These are phyloP conservation scores for Ceratobasidium sp. DNA, from an alignment of 1,284 basidiomycete species.

Conservation along the genomic window DNA sequence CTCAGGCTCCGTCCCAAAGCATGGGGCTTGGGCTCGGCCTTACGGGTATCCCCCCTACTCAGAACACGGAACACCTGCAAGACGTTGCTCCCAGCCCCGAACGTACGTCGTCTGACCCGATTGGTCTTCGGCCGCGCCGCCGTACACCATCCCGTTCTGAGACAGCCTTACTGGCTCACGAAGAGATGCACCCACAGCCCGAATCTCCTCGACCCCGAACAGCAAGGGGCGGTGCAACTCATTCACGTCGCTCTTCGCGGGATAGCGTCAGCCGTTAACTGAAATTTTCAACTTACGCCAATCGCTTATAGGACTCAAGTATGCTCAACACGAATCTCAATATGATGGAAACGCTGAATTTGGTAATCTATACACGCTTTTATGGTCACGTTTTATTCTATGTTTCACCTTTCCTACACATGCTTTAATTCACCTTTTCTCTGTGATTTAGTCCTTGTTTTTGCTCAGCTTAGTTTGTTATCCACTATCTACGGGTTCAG, in stretches of 20 bases:
- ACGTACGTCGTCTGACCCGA: constrained; percentile 6
- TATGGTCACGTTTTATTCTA: constrained; percentile 6
- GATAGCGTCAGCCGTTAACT: constrained; percentile 5
- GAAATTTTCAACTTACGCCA: constrained; percentile 8
- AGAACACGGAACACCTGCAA: not conserved
- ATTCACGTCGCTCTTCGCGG: constrained; percentile 9
- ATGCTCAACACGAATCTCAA: constrained; percentile 35
- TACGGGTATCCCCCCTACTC: not conserved
- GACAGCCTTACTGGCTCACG: not conserved
- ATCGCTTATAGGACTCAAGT: constrained; percentile 34
- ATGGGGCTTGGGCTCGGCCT: constrained; percentile 15
- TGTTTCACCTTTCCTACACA: constrained; percentile 19
- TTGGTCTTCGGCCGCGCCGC: not conserved
- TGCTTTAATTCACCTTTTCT: not conserved
- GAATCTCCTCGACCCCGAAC: constrained; percentile 19
- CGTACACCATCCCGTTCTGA: not conserved
- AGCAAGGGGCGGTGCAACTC: constrained; percentile 1
- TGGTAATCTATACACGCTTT: constrained; percentile 1
- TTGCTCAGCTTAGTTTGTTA: not conserved
- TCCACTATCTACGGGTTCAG: not conserved
- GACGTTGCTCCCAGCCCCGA: constrained; percentile 1
- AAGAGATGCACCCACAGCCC: not conserved
- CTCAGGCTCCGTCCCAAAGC: not conserved
- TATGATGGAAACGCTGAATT: constrained; percentile 33
- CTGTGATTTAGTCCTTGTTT: too few species aligned